Base-by-base conservation (phyloP, 352 stramenopile genomes). In the Globisporangium canariense region DNA sequence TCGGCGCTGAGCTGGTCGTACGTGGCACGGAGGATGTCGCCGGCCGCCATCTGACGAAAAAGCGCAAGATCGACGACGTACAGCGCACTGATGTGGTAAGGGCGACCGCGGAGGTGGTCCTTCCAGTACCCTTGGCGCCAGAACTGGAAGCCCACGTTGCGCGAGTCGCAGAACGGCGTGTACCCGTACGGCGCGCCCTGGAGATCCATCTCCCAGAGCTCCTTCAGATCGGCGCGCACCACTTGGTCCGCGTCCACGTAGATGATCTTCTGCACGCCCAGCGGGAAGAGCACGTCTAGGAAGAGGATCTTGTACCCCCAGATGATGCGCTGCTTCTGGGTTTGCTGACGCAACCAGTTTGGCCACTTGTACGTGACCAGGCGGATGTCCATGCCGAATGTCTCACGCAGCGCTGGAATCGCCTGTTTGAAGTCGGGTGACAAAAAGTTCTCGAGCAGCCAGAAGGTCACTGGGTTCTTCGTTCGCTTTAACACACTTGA, bases 281-380 rank as follows among this genome's bases (percentile, higher is more conserved):
- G 84, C 14, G 98, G 98, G 73, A 99, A 99, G 2, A 99, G 77
- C 41, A 99, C 98, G 75, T 99, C 98, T 25, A 99, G 74, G 74
- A 99, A 99, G 0, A 99, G 81, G 74, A 99, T 99, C 82, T 99
- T 99, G 87, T 99, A 99, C 16, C 97, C 98, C 98, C 98, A 99
- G 69, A 99, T 99, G 69, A 99, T 99, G 34, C 98, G 87, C 85
- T 99, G 98, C 79, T 99, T 99, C 77, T 99, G 96, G 16, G 90
- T 99, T 76, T 99, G 97, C 60, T 90, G 86, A 43, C 93, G 90
- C 64, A 99, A 74, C 97, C 97, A 99, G 71, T 99, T 97, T 3
- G 97, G 97, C 97, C 97, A 99, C 75, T 99, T 99, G 88, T 99
- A 99, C 36, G 96, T 99, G n/a, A 99, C 97, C 60, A 99, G 97